Evolutionary conservation across 1,139 yeast species (phyloP).

Genomic region (Suhomyces bokatorum): DNA sequence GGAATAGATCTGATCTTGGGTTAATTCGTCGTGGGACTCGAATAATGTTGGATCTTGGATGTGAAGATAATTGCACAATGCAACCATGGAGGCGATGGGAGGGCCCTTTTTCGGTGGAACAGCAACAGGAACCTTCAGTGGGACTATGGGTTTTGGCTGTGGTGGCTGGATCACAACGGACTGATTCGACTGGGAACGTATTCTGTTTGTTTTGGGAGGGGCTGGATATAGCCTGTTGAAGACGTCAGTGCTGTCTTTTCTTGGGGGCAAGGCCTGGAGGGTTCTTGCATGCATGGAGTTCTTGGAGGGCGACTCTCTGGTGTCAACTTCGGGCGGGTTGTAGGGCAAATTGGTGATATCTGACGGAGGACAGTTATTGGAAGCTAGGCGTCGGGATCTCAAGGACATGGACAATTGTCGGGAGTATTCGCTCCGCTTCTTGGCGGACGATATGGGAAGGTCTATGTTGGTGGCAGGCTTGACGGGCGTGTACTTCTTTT

Average conservation of each 20-base stretch:
- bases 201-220: constrained; percentile 1
- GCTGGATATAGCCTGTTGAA: constrained; percentile 18
- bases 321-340: constrained; percentile 1
- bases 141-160: background rate
- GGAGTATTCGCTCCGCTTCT: constrained; percentile 21
- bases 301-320: constrained; percentile 14
- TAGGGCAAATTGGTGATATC: constrained; percentile 22
- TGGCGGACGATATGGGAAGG: constrained; percentile 14
- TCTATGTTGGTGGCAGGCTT: background rate
- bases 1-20: too few relatives aligned
- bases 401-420: constrained; percentile 20
- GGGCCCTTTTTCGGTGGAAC: background rate
- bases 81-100: background rate
- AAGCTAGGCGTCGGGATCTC: constrained; percentile 19
- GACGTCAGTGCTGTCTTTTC: constrained; percentile 12
- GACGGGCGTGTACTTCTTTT: constrained; percentile 24
- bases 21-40: constrained; percentile 7
- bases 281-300: constrained; percentile 7
- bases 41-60: constrained; percentile 8
- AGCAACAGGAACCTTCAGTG: background rate
- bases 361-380: constrained; percentile 15
- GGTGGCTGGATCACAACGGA: background rate
- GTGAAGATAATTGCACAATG: constrained; percentile 1
- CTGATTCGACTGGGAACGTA: background rate
- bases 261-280: constrained; percentile 14